Evolutionary conservation across 768 basidiomycete species (phyloP).

Genomic region (Cystobasidium tubakii): DNA sequence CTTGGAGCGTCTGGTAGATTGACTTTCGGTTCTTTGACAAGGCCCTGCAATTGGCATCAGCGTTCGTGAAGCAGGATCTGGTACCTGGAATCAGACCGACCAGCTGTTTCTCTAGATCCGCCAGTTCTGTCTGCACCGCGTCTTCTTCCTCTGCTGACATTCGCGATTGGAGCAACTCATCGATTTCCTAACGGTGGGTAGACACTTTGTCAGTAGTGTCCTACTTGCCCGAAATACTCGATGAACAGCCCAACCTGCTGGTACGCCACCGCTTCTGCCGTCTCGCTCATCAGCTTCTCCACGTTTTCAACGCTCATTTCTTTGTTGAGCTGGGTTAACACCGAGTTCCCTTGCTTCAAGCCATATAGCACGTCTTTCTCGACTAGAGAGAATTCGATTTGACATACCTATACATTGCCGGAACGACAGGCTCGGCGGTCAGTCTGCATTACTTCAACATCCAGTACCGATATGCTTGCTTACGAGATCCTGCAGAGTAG

Average conservation of each 20-base stretch:
- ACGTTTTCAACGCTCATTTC: constrained; percentile 87
- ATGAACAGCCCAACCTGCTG: constrained; percentile 60
- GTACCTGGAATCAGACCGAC: constrained; percentile 52
- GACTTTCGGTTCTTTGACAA: neutral
- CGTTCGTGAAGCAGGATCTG: neutral
- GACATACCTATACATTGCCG: constrained; percentile 64
- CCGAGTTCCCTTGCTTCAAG: constrained; percentile 84
- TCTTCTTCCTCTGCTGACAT: constrained; percentile 88
- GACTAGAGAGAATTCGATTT: constrained; percentile 91
- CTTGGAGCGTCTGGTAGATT: neutral
- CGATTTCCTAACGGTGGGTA: constrained; percentile 68
- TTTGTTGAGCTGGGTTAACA: constrained; percentile 85
- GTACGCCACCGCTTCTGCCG: constrained; percentile 83
- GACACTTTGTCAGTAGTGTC: neutral
- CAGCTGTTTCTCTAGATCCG: constrained; percentile 60
- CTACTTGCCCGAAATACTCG: neutral
- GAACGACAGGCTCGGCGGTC: too few relatives aligned
- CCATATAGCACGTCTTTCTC: constrained; percentile 89
- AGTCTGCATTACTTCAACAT: too few relatives aligned
- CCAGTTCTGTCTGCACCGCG: constrained; percentile 77
- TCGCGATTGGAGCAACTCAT: constrained; percentile 72
- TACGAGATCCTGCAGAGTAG: constrained; percentile 81
- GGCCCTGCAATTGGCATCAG: neutral
- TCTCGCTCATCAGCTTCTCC: constrained; percentile 89
- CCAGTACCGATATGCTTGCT: too few relatives aligned